Conservation (phyloP, 352 stramenopile genomes). For the Pythium monospermum region DNA sequence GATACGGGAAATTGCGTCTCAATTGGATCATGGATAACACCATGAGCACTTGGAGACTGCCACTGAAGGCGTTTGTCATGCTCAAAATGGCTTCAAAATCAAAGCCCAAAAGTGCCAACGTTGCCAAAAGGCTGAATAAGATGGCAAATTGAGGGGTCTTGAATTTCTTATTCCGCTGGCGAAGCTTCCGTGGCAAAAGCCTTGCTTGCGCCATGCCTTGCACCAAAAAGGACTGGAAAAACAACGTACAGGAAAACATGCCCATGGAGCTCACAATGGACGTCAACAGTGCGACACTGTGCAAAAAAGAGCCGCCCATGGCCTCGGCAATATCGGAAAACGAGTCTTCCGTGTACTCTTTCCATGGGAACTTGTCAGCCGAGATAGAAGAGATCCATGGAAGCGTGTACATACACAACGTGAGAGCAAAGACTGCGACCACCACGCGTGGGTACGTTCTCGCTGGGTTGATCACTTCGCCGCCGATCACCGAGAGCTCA, state of each 20-base stretch:
- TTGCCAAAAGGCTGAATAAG: not conserved
- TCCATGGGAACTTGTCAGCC: not conserved
- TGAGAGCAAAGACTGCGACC: conserved; percentile 54
- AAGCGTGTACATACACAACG: conserved; percentile 27
- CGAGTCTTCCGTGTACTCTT: conserved; percentile 5
- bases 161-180: conserved; percentile 23
- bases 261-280: conserved; percentile 58
- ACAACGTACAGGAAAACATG: conserved; percentile 83
- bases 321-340: not conserved
- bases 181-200: conserved; percentile 67
- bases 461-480: conserved; percentile 69
- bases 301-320: conserved; percentile 60
- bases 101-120: conserved; percentile 11
- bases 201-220: conserved; percentile 46
- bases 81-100: conserved; percentile 43
- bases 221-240: conserved; percentile 74
- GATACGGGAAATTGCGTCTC: conserved; percentile 32
- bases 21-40: conserved; percentile 79
- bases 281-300: conserved; percentile 37
- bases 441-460: conserved; percentile 47
- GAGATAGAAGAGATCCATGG: conserved; percentile 4
- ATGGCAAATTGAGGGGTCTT: conserved; percentile 16
- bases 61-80: conserved; percentile 79
- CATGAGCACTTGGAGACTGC: conserved; percentile 59
- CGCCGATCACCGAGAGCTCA: conserved; percentile 68